Percentiles rank a stretch among this genome's conserved stretches.
These are phyloP conservation scores for Plasmodium vivax DNA, from an alignment of 169 alveolate genomes.

Conservation along the genomic window DNA sequence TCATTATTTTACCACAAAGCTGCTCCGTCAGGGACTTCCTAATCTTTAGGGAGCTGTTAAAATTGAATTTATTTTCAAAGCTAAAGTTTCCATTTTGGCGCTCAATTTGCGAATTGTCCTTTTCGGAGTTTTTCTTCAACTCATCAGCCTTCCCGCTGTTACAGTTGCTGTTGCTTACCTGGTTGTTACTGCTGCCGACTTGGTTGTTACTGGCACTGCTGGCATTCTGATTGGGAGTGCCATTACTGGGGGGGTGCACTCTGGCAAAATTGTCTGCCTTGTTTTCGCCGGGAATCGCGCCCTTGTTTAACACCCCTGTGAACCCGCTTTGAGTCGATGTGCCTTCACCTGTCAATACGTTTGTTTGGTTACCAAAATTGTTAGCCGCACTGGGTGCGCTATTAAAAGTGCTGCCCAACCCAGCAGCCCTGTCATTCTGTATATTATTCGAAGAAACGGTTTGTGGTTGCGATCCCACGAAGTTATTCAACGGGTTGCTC, in stretches of 20 bases:
- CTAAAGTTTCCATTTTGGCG: slow-evolving; percentile 40
- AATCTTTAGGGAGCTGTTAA: slow-evolving; percentile 60
- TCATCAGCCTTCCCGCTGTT: slow-evolving; percentile 14
- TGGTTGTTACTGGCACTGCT: neutral
- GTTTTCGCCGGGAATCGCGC: neutral
- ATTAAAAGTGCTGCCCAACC: slow-evolving; percentile 6
- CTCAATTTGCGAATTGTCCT: slow-evolving; percentile 18
- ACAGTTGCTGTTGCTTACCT: neutral
- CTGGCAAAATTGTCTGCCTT: neutral
- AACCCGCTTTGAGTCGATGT: neutral
- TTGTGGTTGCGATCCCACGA: neutral
- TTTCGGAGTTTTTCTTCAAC: slow-evolving; percentile 9
- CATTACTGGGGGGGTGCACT: neutral
- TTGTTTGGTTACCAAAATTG: neutral
- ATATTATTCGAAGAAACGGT: slow-evolving; percentile 9
- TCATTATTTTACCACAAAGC: slow-evolving; percentile 49
- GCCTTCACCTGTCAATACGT: neutral
- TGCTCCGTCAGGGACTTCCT: slow-evolving; percentile 72
- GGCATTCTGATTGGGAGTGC: neutral
- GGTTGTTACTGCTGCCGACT: too few relatives aligned
- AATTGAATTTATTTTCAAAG: slow-evolving; percentile 58
- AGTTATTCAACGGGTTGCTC: slow-evolving; percentile 1
- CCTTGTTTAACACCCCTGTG: neutral
- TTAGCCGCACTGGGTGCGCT: neutral
- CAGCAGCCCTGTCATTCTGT: slow-evolving; percentile 7